Evolutionary conservation across 148 eudicot species (phyloP).

Genomic region (Camellia lanceoleosa): DNA sequence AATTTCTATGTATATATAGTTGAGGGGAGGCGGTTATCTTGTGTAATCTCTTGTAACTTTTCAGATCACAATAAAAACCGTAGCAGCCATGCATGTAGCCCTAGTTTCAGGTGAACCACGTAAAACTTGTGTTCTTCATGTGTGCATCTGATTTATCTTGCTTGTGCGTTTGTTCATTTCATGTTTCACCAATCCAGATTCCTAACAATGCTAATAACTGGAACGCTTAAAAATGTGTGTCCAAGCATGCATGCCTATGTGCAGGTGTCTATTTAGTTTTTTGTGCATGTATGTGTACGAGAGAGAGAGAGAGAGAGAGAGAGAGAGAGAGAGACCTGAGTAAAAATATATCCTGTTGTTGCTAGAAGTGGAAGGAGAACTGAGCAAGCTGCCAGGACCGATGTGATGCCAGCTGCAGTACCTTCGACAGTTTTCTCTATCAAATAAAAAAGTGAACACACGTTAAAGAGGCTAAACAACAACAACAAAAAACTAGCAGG

Average conservation of each 20-base stretch:
- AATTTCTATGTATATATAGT: too few species aligned
- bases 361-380: constrained; percentile 80
- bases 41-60: too few species aligned
- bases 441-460: constrained; percentile 8
- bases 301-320: constrained; percentile 34
- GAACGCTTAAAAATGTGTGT: background rate
- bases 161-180: too few species aligned
- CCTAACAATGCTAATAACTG: background rate
- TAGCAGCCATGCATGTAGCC: too few species aligned
- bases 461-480: background rate
- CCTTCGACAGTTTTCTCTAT: constrained; percentile 96
- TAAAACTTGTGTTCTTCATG: too few species aligned
- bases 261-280: background rate
- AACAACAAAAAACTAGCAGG: background rate
- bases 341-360: constrained; percentile 68
- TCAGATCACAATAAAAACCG: too few species aligned
- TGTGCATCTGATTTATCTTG: too few species aligned
- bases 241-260: background rate
- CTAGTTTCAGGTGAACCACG: too few species aligned
- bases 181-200: too few species aligned
- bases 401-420: constrained; percentile 94
- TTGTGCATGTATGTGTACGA: constrained; percentile 2
- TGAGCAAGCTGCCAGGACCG: constrained; percentile 86
- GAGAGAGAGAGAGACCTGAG: constrained; percentile 48
- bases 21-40: too few species aligned